phyloP scores from a whole-genome alignment of 345 rosid genomes.

The Eucalyptus curtisii region DNA sequence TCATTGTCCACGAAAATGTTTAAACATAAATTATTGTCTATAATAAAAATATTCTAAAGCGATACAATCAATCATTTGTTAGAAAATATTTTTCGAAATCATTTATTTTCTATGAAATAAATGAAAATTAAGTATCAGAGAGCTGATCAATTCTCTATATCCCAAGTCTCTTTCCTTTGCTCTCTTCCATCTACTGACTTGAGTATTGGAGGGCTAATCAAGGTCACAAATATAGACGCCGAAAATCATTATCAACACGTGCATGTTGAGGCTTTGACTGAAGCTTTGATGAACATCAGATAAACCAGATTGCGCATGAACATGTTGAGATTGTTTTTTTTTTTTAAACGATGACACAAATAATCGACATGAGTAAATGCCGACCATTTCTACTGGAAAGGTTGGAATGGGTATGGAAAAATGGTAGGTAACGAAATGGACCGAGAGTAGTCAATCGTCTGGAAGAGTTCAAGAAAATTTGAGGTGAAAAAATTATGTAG shows the following conservation, averaged over 20 bases:
- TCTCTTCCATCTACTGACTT: not conserved
- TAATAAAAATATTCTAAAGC: not conserved
- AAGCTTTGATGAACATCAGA: not conserved
- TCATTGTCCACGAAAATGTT: accelerated
- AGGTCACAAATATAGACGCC: not conserved
- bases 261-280: not conserved
- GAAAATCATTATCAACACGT: not conserved
- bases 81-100: not conserved
- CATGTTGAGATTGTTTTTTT: too few relatives aligned
- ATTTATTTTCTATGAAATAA: accelerated
- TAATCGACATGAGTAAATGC: not conserved
- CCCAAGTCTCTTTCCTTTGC: not conserved
- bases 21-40: not conserved
- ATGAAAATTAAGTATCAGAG: not conserved
- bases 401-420: not conserved
- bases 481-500: not conserved
- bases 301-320: not conserved
- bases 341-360: not conserved
- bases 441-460: not conserved
- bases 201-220: not conserved
- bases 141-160: not conserved
- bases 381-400: not conserved
- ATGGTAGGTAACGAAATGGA: not conserved
- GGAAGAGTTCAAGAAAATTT: not conserved
- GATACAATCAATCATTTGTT: not conserved